Conservation (phyloP, 1,284 basidiomycete species). For the Coniferiporia sulphurascens region DNA sequence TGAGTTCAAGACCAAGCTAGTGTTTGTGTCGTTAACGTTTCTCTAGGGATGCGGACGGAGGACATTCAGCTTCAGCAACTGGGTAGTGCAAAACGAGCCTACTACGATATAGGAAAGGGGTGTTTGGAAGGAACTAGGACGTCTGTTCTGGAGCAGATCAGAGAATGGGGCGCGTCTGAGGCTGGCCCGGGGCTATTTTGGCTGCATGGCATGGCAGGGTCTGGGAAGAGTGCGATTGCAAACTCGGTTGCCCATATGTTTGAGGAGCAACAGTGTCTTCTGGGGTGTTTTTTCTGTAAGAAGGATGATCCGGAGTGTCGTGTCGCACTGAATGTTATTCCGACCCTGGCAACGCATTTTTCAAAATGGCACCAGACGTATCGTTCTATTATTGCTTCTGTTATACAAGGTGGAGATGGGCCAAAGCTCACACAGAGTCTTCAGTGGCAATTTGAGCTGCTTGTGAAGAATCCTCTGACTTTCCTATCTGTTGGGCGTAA, state of each 20-base stretch:
- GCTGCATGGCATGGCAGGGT: conserved; percentile 7
- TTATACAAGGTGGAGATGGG: no score
- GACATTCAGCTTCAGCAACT: no score
- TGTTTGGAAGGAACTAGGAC: no score
- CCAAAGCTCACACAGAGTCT: no score
- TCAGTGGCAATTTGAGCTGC: no score
- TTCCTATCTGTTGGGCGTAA: neutral
- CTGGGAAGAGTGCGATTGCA: conserved; percentile 14
- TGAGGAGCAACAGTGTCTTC: neutral
- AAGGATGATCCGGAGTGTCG: neutral
- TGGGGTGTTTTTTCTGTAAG: conserved; percentile 11
- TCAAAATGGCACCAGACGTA: conserved; percentile 1
- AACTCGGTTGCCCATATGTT: neutral
- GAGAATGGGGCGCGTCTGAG: neutral
- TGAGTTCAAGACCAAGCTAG: no score
- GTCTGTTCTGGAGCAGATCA: neutral
- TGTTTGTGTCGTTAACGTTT: no score
- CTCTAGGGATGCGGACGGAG: no score
- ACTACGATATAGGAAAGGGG: no score
- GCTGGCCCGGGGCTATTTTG: neutral
- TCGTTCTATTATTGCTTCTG: neutral
- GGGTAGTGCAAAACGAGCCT: no score
- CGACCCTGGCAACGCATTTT: conserved; percentile 1
- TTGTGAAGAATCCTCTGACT: no score
- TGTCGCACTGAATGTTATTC: neutral